Evolutionary conservation across 768 basidiomycete genomes (phyloP).

Genomic region (Suillus subaureus): DNA sequence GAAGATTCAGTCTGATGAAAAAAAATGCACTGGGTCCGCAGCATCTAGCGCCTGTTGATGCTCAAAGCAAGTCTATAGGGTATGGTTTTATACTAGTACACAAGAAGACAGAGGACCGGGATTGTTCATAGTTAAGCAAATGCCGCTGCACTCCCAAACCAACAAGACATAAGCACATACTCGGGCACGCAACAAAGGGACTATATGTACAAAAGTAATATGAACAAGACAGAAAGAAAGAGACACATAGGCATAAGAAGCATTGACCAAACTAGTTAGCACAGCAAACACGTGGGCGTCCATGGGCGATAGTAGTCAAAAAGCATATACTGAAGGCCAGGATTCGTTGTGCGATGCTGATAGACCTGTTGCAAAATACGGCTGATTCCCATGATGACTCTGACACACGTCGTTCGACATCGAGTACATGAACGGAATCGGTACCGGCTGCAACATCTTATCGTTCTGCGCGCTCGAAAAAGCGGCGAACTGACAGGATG

Average conservation of each 20-base stretch:
- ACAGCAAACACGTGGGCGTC: not conserved
- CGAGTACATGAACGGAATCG: constrained; percentile 22
- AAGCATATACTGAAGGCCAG: constrained; percentile 10
- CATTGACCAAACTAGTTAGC: not conserved
- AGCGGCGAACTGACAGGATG: constrained; percentile 35
- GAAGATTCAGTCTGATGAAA: not conserved
- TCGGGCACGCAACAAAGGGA: not conserved
- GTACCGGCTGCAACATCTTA: constrained; percentile 28
- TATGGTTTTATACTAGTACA: constrained; percentile 8
- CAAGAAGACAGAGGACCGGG: constrained; percentile 4
- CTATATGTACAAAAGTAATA: constrained; percentile 8
- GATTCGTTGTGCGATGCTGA: constrained; percentile 4
- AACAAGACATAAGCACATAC: constrained; percentile 5
- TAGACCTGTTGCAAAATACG: not conserved
- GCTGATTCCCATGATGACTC: not conserved
- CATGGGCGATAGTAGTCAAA: constrained; percentile 1
- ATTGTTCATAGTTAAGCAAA: constrained; percentile 13
- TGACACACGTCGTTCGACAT: constrained; percentile 17
- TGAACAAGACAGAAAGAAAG: not conserved
- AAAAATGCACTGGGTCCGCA: not conserved
- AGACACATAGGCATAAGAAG: constrained; percentile 8
- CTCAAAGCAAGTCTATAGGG: constrained; percentile 17
- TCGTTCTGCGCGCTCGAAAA: constrained; percentile 38
- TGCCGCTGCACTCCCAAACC: constrained; percentile 6
- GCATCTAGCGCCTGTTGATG: not conserved